Percentiles rank a stretch among this genome's conserved stretches.
phyloP scores from a whole-genome alignment of 148 eudicot species.

The Fagopyrum tataricum region DNA sequence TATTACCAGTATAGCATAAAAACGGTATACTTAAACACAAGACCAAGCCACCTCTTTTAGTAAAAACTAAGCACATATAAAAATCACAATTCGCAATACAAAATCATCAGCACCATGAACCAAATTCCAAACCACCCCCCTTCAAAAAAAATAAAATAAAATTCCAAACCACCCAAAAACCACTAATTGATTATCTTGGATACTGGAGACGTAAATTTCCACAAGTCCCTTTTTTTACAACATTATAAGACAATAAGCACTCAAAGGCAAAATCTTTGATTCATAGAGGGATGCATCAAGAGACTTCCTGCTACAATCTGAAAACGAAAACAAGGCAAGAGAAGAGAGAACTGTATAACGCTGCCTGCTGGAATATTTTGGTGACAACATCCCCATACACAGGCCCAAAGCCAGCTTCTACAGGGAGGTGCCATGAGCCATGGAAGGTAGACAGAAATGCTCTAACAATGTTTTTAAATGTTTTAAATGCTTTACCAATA shows the following conservation, averaged over 20 bases:
- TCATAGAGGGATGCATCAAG: background rate
- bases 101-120: background rate
- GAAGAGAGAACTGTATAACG: background rate
- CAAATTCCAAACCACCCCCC: background rate
- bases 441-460: background rate
- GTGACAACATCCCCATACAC: background rate
- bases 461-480: background rate
- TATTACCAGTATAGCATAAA: background rate
- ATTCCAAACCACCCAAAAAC: background rate
- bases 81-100: background rate
- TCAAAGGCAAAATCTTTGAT: background rate
- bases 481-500: background rate
- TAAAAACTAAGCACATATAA: background rate
- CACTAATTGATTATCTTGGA: background rate
- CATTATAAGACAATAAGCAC: background rate
- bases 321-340: background rate
- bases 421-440: background rate
- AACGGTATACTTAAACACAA: background rate
- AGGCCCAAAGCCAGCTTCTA: background rate
- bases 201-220: background rate
- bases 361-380: background rate
- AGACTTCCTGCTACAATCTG: conserved; percentile 5
- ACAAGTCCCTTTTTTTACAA: background rate
- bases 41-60: background rate
- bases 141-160: too few relatives aligned